These are phyloP conservation scores for Obelidium mucronatum DNA, from an alignment of 192 early-diverging fungal species.

Conservation along the genomic window DNA sequence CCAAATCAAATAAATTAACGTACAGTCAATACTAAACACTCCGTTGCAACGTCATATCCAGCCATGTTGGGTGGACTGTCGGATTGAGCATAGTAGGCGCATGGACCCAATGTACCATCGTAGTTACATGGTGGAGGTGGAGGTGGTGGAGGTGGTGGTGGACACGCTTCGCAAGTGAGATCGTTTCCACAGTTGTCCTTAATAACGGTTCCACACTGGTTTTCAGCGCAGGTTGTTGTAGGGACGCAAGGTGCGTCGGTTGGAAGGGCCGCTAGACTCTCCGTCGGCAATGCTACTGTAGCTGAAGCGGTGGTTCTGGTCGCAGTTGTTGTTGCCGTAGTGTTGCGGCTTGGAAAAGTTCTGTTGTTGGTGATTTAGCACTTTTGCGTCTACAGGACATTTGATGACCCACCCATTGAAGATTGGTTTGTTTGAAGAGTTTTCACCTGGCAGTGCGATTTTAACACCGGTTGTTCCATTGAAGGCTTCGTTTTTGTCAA, in stretches of 20 bases:
- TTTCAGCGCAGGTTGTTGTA: background rate
- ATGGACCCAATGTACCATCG: background rate
- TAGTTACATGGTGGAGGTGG: background rate
- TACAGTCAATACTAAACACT: background rate
- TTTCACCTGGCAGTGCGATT: conserved; percentile 1
- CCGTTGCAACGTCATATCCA: background rate
- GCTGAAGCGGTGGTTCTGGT: background rate
- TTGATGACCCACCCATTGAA: background rate
- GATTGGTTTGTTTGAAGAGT: conserved; percentile 1
- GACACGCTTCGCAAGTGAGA: background rate
- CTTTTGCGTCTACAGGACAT: background rate
- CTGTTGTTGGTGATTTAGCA: background rate
- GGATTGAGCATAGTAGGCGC: background rate
- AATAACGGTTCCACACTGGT: background rate
- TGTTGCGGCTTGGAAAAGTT: background rate
- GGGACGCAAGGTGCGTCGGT: background rate
- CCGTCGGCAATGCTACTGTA: too few species aligned
- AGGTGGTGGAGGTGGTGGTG: background rate
- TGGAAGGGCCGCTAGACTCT: background rate
- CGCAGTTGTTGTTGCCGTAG: background rate
- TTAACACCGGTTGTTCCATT: conserved; percentile 9
- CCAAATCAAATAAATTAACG: background rate
- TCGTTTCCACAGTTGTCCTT: background rate
- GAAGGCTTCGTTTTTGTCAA: background rate
- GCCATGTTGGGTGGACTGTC: conserved; percentile 2